Evolutionary conservation across 108 stramenopile genomes (phyloP).

Genomic region (Pseudonitzschia delicatissima): DNA sequence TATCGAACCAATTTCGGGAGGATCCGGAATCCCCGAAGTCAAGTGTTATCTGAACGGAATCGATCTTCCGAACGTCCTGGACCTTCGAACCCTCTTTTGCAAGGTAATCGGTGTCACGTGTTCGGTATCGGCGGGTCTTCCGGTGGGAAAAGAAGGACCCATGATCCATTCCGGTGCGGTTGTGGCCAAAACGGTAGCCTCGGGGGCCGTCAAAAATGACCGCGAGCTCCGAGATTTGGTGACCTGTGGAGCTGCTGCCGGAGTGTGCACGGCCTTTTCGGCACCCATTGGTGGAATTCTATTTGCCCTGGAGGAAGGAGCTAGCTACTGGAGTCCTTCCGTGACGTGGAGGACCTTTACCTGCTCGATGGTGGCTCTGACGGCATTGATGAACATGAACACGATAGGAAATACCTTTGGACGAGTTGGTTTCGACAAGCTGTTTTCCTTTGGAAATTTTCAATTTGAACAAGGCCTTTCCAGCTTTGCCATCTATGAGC

Average conservation of each 20-base stretch:
- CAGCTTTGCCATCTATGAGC: slow-evolving; percentile 59
- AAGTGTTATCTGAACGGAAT: slow-evolving; percentile 78
- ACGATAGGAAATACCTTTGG: slow-evolving; percentile 38
- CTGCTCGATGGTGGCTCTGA: slow-evolving; percentile 67
- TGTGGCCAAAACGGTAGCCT: slow-evolving; percentile 32
- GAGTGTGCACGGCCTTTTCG: slow-evolving; percentile 84
- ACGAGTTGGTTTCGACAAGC: slow-evolving; percentile 34
- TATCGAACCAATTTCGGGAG: slow-evolving; percentile 45
- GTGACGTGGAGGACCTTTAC: slow-evolving; percentile 86
- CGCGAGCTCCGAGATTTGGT: slow-evolving; percentile 71
- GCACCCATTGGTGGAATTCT: slow-evolving; percentile 90
- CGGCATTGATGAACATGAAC: slow-evolving; percentile 28
- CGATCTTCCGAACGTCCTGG: slow-evolving; percentile 37
- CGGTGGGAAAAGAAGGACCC: slow-evolving; percentile 81
- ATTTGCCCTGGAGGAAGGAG: slow-evolving; percentile 82
- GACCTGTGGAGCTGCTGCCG: slow-evolving; percentile 83
- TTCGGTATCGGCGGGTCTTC: slow-evolving; percentile 52
- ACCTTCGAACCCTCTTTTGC: slow-evolving; percentile 52
- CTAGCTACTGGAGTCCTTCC: slow-evolving; percentile 75
- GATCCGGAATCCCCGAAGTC: slow-evolving; percentile 80
- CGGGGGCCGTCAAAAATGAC: slow-evolving; percentile 47
- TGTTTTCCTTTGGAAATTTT: slow-evolving; percentile 54
- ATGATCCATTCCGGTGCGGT: slow-evolving; percentile 69
- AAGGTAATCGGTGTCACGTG: slow-evolving; percentile 68
- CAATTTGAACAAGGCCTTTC: slow-evolving; percentile 32